Conservation (phyloP, 768 basidiomycete species). For the Russula abietina region DNA sequence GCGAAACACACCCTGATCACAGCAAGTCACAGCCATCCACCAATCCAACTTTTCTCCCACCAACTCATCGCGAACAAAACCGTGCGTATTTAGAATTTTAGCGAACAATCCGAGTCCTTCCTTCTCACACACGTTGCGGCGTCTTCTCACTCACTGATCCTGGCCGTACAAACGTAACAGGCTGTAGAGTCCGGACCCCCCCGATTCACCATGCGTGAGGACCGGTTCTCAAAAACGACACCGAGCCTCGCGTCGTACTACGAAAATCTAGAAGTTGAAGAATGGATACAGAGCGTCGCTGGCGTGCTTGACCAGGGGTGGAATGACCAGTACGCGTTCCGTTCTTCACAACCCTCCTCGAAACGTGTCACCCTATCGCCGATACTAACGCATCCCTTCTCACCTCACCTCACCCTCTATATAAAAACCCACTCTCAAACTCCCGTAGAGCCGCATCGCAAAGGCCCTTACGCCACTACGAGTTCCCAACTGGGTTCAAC, state of each 20-base stretch:
- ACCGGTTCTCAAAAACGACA: conserved; percentile 66
- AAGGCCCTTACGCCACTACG: conserved; percentile 66
- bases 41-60: conserved; percentile 72
- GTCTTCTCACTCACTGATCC: background rate
- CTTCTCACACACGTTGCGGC: background rate
- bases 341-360: background rate
- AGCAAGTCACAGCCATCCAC: conserved; percentile 44
- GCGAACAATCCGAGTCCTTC: background rate
- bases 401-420: background rate
- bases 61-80: conserved; percentile 83
- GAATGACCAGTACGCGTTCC: conserved; percentile 69
- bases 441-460: conserved; percentile 49
- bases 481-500: conserved; percentile 94
- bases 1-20: conserved; percentile 60
- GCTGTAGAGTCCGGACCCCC: conserved; percentile 70
- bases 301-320: conserved; percentile 83
- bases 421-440: background rate
- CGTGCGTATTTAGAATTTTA: conserved; percentile 34
- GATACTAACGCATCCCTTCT: background rate
- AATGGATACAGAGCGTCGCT: conserved; percentile 86
- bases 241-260: conserved; percentile 78
- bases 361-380: background rate
- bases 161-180: conserved; percentile 32
- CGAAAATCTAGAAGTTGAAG: conserved; percentile 78
- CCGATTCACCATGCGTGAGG: conserved; percentile 65